These are phyloP conservation scores for Saitozyma podzolica DNA, from an alignment of 768 basidiomycete species.

Conservation along the genomic window DNA sequence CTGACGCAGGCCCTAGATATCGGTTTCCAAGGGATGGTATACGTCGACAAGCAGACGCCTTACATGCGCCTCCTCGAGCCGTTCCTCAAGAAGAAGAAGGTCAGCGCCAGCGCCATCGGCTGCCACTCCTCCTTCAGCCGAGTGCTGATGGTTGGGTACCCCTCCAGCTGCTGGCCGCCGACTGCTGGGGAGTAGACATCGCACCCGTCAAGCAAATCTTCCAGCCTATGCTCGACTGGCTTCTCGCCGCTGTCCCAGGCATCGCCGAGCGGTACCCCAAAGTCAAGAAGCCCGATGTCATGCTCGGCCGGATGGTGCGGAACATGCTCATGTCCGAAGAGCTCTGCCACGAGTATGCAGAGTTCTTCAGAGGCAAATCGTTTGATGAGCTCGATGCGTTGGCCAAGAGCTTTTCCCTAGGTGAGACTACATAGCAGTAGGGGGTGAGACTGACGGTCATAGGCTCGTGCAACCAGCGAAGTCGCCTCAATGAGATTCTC, in stretches of 20 bases:
- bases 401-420: constrained; percentile 71
- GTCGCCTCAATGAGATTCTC: too few relatives aligned
- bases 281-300: constrained; percentile 8
- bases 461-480: too few relatives aligned
- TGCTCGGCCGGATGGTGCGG: constrained; percentile 59
- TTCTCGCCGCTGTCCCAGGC: constrained; percentile 47
- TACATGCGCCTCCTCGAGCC: constrained; percentile 69
- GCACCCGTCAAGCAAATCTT: constrained; percentile 61
- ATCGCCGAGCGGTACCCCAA: constrained; percentile 54
- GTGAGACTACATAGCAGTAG: constrained; percentile 17
- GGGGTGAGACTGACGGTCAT: too few relatives aligned
- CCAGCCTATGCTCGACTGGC: constrained; percentile 64
- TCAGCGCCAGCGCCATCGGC: constrained; percentile 18
- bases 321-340: constrained; percentile 64
- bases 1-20: constrained; percentile 14
- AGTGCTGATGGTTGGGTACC: neutral
- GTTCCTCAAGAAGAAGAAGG: constrained; percentile 74
- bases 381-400: constrained; percentile 66
- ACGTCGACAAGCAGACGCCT: constrained; percentile 65
- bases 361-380: constrained; percentile 54
- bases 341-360: constrained; percentile 42
- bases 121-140: neutral
- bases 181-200: constrained; percentile 76
- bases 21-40: constrained; percentile 73
- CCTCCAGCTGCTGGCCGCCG: constrained; percentile 57